Conservation (phyloP, 257 asterid genomes). For the Ehretia macrophylla region DNA sequence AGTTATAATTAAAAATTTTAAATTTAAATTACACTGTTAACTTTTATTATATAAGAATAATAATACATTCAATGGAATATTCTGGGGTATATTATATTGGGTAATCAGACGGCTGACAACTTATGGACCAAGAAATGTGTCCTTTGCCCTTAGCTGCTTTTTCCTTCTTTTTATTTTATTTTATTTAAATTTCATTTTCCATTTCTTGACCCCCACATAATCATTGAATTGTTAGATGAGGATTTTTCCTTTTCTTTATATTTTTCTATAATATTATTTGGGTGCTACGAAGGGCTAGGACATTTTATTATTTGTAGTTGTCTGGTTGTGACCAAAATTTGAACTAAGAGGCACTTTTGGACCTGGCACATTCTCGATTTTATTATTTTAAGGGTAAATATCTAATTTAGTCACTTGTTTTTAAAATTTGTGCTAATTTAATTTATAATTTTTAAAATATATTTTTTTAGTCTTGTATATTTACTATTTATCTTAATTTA, state of each 20-base stretch:
- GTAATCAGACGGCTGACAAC: not conserved
- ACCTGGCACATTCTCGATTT: not conserved
- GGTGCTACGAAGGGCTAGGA: not conserved
- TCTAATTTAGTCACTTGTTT: no score
- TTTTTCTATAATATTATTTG: not conserved
- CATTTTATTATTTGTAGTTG: not conserved
- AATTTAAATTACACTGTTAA: no score
- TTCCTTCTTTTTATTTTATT: no score
- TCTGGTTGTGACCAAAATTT: not conserved
- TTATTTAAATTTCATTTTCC: not conserved
- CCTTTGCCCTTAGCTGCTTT: not conserved
- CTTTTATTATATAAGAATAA: no score
- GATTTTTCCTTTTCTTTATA: no score
- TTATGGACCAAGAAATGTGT: not conserved
- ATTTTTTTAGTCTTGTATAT: no score
- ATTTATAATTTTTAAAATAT: no score
- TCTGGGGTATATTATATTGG: constrained; percentile 5
- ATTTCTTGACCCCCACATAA: not conserved
- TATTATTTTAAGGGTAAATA: no score
- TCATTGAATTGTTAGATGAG: not conserved
- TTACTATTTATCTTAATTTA: no score
- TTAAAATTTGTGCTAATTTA: no score
- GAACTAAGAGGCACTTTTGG: not conserved
- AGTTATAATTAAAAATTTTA: no score
- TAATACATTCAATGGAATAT: constrained; percentile 8